These are phyloP conservation scores for Trichoderma polysporum DNA, from an alignment of 2,329 filamentous ascomycete species.

Conservation along the genomic window DNA sequence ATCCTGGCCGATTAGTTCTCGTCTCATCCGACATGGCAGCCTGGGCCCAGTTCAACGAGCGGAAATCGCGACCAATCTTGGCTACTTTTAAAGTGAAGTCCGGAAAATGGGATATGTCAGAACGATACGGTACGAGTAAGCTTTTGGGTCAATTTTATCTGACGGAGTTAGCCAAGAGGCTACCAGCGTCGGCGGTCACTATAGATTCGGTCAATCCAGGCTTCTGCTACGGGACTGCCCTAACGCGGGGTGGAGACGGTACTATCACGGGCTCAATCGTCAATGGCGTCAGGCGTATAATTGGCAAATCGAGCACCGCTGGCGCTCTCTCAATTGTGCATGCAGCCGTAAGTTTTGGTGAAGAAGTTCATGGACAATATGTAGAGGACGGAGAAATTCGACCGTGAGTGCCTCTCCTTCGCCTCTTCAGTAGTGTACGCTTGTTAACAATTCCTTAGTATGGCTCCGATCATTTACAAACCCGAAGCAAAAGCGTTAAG, in stretches of 20 bases:
- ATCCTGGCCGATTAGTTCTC: neutral
- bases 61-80: neutral
- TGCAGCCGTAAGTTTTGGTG: neutral
- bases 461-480: conserved; percentile 6
- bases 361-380: neutral
- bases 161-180: neutral
- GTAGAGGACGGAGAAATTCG: neutral
- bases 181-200: neutral
- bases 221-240: neutral
- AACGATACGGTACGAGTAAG: conserved; percentile 6
- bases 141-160: neutral
- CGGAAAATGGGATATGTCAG: neutral
- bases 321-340: neutral
- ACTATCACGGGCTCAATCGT: neutral
- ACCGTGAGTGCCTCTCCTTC: neutral
- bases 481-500: neutral
- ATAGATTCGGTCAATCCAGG: conserved; percentile 1
- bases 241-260: neutral
- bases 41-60: neutral
- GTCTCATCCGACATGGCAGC: conserved; percentile 1
- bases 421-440: too few relatives aligned
- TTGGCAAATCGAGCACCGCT: neutral
- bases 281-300: neutral
- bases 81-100: neutral
- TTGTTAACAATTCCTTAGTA: neutral